Base-by-base conservation (phyloP, 1,284 basidiomycete genomes). In the Grifola frondosa region DNA sequence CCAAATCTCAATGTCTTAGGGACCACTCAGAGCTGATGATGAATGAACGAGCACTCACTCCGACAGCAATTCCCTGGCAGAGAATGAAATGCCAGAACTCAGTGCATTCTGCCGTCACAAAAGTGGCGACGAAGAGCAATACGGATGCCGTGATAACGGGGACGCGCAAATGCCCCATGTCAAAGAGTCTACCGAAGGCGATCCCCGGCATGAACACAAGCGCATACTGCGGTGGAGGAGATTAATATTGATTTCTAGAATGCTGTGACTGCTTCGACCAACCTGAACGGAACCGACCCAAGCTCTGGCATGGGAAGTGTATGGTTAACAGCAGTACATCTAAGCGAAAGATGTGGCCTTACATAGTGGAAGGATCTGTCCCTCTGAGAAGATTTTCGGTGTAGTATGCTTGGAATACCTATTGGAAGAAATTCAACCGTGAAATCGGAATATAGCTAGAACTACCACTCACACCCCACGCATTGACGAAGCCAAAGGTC, bases 211-310 rank as follows among this genome's bases (percentile, higher is more conserved):
- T 56, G 39, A 79, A 75, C 4, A 69, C 67, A 5, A 76, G 59
- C 5, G 71, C 65, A 48, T 73, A 74, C 68, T 72, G 47, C 2
- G 16, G 26, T 9, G 7, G 20, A 6, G 7, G 9, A 9, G 31
- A 43, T 22, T 46, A 31, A 17, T 9, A 34, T 9, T 40, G 16
- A 40, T 15, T 35, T 11, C 11, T 22, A 8, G 23, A 24, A 11
- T 10, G 5, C 30, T 8, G 21, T 6, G 12, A 10, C 16, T 4
- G 9, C 3, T 15, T 5, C 10, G 19, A 43, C 63, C 6, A 36
- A 77, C 79, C 63, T 88, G 82, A 40, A 84, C 66, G 0, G 84
- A 85, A 2, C 85, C 85, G 46, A 88, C 86, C 86, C 84, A 88
- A 8, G 84, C 75, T 32, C 81, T 85, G 44, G 3, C 12, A 35